Evolutionary conservation across 176 grass and related monocot genomes (phyloP).

Genomic region (Aegilops speltoides): DNA sequence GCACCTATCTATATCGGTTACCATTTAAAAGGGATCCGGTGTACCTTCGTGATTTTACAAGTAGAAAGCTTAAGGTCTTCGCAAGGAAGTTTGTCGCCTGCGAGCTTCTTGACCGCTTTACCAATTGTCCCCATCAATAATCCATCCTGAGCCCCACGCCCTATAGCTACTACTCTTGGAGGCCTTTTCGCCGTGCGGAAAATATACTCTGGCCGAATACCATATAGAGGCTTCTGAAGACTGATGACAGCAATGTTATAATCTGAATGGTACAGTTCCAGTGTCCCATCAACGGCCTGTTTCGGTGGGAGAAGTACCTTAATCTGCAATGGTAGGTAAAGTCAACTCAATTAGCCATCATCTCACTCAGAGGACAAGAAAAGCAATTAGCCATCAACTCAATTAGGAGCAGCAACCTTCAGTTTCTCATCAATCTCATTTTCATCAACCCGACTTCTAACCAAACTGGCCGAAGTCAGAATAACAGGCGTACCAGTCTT

Average conservation of each 20-base stretch:
- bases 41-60: too few relatives aligned
- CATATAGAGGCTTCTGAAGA: neutral
- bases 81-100: too few relatives aligned
- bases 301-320: conserved; percentile 17
- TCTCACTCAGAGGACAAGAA: neutral
- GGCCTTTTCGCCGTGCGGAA: neutral
- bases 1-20: too few relatives aligned
- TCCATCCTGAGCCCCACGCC: too few relatives aligned
- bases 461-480: conserved; percentile 29
- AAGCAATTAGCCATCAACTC: neutral
- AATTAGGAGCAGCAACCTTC: neutral
- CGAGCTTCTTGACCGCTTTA: too few relatives aligned
- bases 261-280: conserved; percentile 15
- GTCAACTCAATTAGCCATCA: neutral
- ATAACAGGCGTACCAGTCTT: neutral
- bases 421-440: neutral
- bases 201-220: neutral
- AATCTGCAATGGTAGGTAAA: conserved; percentile 19
- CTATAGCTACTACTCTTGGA: too few relatives aligned
- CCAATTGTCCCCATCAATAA: too few relatives aligned
- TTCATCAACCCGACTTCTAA: neutral
- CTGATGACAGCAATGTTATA: conserved; percentile 36
- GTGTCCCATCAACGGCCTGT: neutral
- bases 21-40: too few relatives aligned
- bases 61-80: too few relatives aligned